A percentile compares a stretch with the other conserved stretches of the same genome.
Evolutionary conservation across 176 grass and related monocot genomes (phyloP).

Genomic region (Thalia dealbata): DNA sequence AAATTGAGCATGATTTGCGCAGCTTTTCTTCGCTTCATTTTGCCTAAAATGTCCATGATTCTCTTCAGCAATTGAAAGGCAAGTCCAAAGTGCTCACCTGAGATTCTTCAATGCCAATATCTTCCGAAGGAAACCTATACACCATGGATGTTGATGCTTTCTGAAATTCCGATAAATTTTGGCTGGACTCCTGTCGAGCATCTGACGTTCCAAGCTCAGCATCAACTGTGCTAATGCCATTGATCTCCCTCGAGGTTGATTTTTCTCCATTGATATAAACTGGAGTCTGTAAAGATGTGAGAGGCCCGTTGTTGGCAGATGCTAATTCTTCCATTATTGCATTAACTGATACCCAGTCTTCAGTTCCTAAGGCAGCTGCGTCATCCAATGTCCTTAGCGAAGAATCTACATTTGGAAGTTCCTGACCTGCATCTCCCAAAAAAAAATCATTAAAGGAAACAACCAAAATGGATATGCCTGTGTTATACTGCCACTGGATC

Average conservation of each 20-base stretch:
- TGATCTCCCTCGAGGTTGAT: constrained; percentile 22
- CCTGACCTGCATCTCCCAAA: not conserved
- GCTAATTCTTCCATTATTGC: not conserved
- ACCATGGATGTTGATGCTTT: constrained; percentile 2
- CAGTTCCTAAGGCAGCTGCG: not conserved
- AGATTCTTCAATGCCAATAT: constrained; percentile 24
- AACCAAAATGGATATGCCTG: not conserved
- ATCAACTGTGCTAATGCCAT: not conserved
- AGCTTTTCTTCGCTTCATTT: constrained; percentile 26
- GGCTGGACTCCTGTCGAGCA: not conserved
- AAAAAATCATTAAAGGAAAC: not conserved
- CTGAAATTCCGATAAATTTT: constrained; percentile 12
- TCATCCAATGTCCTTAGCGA: not conserved
- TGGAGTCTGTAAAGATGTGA: not conserved
- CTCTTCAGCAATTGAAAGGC: constrained; percentile 61
- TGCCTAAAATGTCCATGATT: constrained; percentile 35
- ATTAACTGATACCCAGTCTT: not conserved
- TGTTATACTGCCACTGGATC: not conserved
- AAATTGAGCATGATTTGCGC: constrained; percentile 22
- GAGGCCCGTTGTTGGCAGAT: not conserved
- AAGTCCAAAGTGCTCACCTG: constrained; percentile 44
- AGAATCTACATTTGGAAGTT: not conserved
- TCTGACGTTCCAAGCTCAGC: constrained; percentile 13
- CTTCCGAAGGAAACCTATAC: constrained; percentile 24
- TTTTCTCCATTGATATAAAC: not conserved